Conservation (phyloP, 148 eudicot genomes). For the Heliamphora exappendiculata region DNA sequence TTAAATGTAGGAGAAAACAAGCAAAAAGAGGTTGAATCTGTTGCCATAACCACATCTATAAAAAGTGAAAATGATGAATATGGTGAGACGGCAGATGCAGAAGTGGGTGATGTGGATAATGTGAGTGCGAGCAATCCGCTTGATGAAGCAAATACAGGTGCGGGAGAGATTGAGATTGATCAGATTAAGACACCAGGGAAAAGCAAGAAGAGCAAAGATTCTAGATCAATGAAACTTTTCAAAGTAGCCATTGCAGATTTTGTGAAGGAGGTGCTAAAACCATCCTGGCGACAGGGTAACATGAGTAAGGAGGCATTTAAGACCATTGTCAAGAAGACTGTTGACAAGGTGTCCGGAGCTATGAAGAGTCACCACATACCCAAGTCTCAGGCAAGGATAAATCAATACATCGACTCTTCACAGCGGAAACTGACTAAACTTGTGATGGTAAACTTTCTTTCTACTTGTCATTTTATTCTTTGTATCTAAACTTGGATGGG, state of each 20-base stretch:
- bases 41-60: constrained; percentile 30
- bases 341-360: constrained; percentile 93
- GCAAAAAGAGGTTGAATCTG: constrained; percentile 41
- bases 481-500: not conserved
- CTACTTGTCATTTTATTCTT: not conserved
- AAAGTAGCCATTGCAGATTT: constrained; percentile 74
- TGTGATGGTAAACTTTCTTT: constrained; percentile 62
- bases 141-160: constrained; percentile 35
- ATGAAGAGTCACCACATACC: constrained; percentile 84
- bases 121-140: constrained; percentile 50
- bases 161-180: constrained; percentile 71
- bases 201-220: constrained; percentile 67
- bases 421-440: constrained; percentile 76
- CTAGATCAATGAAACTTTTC: constrained; percentile 79
- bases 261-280: constrained; percentile 88
- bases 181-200: constrained; percentile 57
- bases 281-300: constrained; percentile 95
- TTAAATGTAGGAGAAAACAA: constrained; percentile 47
- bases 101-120: constrained; percentile 68
- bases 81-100: constrained; percentile 93
- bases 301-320: constrained; percentile 99
- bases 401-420: constrained; percentile 81
- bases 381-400: constrained; percentile 80
- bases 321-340: constrained; percentile 94
- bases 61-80: constrained; percentile 76